Conservation (phyloP, 78 protist species). For the Creolimax fragrantissima region DNA sequence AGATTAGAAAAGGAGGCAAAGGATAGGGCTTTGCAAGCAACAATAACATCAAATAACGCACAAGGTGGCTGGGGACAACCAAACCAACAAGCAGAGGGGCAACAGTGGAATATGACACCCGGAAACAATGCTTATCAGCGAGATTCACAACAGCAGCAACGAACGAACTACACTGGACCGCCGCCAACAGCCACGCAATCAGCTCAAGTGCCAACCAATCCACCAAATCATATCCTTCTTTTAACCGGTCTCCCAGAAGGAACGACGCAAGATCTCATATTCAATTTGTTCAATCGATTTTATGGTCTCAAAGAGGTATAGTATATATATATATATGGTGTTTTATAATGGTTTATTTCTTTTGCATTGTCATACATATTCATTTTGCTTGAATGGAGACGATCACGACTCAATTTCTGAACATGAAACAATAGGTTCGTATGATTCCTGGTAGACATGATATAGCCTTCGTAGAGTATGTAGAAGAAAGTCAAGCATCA, state of each 20-base stretch:
- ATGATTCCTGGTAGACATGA: background rate
- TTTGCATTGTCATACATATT: no score
- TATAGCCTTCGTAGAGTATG: constrained; percentile 2
- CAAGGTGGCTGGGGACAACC: background rate
- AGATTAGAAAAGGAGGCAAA: background rate
- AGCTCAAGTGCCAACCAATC: background rate
- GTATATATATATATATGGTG: background rate
- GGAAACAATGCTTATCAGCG: background rate
- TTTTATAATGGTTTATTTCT: no score
- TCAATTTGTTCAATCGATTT: background rate
- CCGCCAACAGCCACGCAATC: background rate
- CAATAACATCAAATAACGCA: background rate
- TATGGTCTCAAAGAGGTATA: background rate
- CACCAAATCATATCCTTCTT: background rate
- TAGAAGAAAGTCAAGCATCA: background rate
- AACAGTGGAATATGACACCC: background rate
- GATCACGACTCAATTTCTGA: background rate
- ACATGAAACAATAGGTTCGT: background rate
- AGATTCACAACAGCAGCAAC: background rate
- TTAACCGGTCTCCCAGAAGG: background rate
- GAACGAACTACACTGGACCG: background rate
- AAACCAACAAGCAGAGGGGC: background rate
- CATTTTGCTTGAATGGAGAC: no score
- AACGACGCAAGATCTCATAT: background rate
- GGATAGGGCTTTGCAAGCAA: background rate